Conservation (phyloP, 2,329 filamentous ascomycete genomes). For the Fusarium sp. region DNA sequence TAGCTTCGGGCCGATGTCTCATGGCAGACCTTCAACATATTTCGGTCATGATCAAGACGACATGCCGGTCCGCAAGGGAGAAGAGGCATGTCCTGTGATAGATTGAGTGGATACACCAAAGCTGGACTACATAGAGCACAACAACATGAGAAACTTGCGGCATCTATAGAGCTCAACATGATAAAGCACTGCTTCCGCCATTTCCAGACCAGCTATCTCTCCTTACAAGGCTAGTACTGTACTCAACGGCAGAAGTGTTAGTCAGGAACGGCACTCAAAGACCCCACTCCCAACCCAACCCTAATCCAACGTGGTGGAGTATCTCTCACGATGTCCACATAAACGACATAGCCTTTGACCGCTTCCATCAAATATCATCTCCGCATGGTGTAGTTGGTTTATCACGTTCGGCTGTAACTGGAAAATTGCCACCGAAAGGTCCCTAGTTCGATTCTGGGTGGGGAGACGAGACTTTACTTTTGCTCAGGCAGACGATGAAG, state of each 20-base stretch:
- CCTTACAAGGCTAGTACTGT: neutral
- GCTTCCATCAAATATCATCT: slow-evolving; percentile 8
- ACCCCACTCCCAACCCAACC: neutral
- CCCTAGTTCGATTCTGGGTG: slow-evolving; percentile 19
- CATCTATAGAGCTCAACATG: neutral
- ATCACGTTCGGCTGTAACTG: slow-evolving; percentile 21
- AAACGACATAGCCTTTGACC: neutral
- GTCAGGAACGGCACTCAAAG: neutral
- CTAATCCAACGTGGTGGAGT: neutral
- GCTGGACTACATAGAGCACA: neutral
- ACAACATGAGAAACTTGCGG: neutral
- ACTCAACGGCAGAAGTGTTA: neutral
- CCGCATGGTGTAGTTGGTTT: slow-evolving; percentile 18
- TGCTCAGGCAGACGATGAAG: neutral
- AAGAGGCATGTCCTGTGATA: neutral
- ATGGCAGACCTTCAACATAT: neutral
- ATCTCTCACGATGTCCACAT: slow-evolving; percentile 1
- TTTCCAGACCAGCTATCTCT: neutral
- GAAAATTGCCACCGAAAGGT: slow-evolving; percentile 19
- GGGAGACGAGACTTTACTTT: slow-evolving; percentile 4
- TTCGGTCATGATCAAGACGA: neutral
- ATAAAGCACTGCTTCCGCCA: neutral
- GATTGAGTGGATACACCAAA: neutral
- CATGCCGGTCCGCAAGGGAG: neutral
- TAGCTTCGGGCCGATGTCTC: neutral